Evolutionary conservation across 495 filamentous ascomycete species (phyloP).

Genomic region (Lentithecium fluviatile): DNA sequence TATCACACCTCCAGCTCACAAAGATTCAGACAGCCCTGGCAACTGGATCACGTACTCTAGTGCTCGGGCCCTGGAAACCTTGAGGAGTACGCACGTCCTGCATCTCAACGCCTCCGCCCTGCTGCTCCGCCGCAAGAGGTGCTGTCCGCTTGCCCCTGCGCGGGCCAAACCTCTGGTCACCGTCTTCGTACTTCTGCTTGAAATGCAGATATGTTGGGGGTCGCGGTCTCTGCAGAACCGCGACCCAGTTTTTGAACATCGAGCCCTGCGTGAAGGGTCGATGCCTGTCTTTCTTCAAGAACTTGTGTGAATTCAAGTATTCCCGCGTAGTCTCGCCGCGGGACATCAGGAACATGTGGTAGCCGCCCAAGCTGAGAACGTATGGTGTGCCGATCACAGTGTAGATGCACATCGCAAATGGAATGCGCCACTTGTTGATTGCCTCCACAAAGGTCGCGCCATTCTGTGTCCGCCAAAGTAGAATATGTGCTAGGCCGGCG

Average conservation of each 20-base stretch:
- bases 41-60: slow-evolving; percentile 14
- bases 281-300: slow-evolving; percentile 85
- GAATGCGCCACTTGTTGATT: slow-evolving; percentile 67
- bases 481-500: slow-evolving; percentile 73
- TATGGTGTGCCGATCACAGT: slow-evolving; percentile 72
- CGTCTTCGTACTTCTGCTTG: slow-evolving; percentile 71
- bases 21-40: not conserved
- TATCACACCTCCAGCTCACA: not conserved
- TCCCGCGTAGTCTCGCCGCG: slow-evolving; percentile 94
- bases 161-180: slow-evolving; percentile 80
- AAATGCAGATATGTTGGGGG: slow-evolving; percentile 89
- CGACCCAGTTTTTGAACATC: slow-evolving; percentile 73
- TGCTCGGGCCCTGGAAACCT: slow-evolving; percentile 32
- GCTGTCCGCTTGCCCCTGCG: slow-evolving; percentile 55
- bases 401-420: slow-evolving; percentile 88
- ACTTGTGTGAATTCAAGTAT: slow-evolving; percentile 93
- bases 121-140: slow-evolving; percentile 53
- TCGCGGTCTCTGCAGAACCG: slow-evolving; percentile 77
- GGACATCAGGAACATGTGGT: slow-evolving; percentile 86
- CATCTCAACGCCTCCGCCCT: slow-evolving; percentile 59
- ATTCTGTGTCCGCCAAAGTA: slow-evolving; percentile 64
- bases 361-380: slow-evolving; percentile 76
- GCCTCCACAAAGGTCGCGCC: slow-evolving; percentile 62
- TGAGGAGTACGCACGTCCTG: slow-evolving; percentile 48
- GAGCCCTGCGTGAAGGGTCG: slow-evolving; percentile 82